Evolutionary conservation across 2,329 filamentous ascomycete genomes (phyloP), one percentile per base, ranked within the genome.

Genomic region (Penicillium sp.): DNA sequence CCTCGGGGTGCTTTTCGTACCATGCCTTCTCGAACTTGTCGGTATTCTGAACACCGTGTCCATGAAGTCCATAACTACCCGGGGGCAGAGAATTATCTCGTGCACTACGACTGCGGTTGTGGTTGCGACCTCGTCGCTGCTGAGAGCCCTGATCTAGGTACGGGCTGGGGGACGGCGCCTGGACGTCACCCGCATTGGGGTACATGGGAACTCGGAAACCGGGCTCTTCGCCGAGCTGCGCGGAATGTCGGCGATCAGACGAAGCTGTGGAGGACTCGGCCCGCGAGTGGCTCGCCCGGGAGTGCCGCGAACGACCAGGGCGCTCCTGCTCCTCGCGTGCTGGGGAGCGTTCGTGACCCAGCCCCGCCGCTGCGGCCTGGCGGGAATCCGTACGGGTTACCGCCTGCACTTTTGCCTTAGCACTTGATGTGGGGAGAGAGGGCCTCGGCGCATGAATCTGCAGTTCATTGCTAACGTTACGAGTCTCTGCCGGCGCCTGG

Each of bases 131-230:
- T 60, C 72, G 58, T 55, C 71, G 68, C 68, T 79, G 68, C 68
- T 79, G 66, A 11, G 67, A 66, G 33, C 76, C 77, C 57, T 83
- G 69, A 18, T 74, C 67, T 43, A 69, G 64, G 53, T 73, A 76
- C 8, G 86, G 87, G 2, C 85, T 82, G 1, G 92, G 91, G 2
- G 92, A 94, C 2, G 94, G 94, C 13, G 94, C 94, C 75, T 99
- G 94, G 9, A 97, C 94, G 69, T 97, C 92, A 55, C 94, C 94
- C 39, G 94, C 89, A 69, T 94, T 84, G 47, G 87, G 88, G 68
- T 94, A 88, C 89, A 99, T 94, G 44, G 94, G 94, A 35, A 99
- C 92, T 66, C 92, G 92, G 63, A 96, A 96, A 20, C 92, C 92
- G 49, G 91, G 86, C 58, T 94, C 89, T 41, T 92, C 88, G 16